phyloP scores from a whole-genome alignment of 129 eudicot genomes.

The Ambrosia trifida region DNA sequence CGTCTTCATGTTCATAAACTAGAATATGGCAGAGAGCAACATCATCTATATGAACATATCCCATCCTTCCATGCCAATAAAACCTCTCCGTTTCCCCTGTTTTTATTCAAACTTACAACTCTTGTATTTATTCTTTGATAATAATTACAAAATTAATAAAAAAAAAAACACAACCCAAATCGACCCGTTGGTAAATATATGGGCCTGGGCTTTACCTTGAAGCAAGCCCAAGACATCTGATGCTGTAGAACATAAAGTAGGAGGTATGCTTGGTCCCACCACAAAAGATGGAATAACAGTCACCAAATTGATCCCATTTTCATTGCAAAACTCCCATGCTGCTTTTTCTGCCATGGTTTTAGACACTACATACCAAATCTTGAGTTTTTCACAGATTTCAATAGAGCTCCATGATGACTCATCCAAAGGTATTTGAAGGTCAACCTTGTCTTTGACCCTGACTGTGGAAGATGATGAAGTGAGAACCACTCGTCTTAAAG shows the following conservation, averaged over 20 bases:
- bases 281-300: conserved; percentile 78
- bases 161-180: background rate
- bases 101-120: background rate
- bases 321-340: conserved; percentile 85
- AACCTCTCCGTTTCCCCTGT: conserved; percentile 73
- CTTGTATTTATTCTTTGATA: background rate
- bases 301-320: conserved; percentile 69
- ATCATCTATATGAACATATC: conserved; percentile 88
- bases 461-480: conserved; percentile 90
- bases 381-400: conserved; percentile 64
- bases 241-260: conserved; percentile 71
- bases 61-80: conserved; percentile 90
- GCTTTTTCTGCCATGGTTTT: conserved; percentile 83
- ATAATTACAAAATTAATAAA: background rate
- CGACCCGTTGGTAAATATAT: background rate
- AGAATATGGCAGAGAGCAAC: conserved; percentile 85
- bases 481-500: conserved; percentile 76
- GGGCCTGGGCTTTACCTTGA: conserved; percentile 41
- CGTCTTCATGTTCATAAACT: conserved; percentile 66
- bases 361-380: conserved; percentile 83
- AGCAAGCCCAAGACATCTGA: conserved; percentile 81
- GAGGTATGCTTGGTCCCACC: conserved; percentile 81
- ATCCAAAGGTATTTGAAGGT: conserved; percentile 51
- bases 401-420: conserved; percentile 89
- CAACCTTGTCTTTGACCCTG: conserved; percentile 60